Evolutionary conservation across 2,329 filamentous ascomycete genomes (phyloP).

Genomic region (Apiospora koreana): DNA sequence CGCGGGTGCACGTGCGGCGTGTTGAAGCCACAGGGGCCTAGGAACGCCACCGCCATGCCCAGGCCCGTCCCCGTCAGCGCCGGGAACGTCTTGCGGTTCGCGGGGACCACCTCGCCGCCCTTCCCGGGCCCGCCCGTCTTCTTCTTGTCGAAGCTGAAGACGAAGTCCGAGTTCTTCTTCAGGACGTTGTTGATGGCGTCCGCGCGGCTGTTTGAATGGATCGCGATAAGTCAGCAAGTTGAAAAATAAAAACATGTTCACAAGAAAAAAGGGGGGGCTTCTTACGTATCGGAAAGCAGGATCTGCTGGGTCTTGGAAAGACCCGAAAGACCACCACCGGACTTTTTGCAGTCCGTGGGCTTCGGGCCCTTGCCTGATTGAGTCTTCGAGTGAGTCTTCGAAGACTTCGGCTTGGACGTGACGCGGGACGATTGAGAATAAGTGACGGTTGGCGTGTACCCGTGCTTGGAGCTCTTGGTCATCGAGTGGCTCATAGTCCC

Average conservation of each 20-base stretch:
- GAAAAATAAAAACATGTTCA: not conserved
- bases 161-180: slow-evolving; percentile 44
- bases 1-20: slow-evolving; percentile 58
- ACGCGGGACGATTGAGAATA: not conserved
- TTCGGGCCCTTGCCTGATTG: slow-evolving; percentile 13
- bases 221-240: slow-evolving; percentile 18
- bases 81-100: slow-evolving; percentile 59
- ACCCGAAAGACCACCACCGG: slow-evolving; percentile 16
- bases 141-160: slow-evolving; percentile 47
- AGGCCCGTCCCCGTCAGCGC: slow-evolving; percentile 53
- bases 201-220: slow-evolving; percentile 32
- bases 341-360: slow-evolving; percentile 16
- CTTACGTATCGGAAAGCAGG: slow-evolving; percentile 40
- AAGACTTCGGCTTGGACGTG: not conserved
- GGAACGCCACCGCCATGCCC: slow-evolving; percentile 52
- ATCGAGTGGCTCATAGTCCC: not conserved
- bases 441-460: not conserved
- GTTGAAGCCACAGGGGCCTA: slow-evolving; percentile 57
- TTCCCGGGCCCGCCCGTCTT: slow-evolving; percentile 34
- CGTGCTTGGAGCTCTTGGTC: not conserved
- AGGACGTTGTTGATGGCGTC: slow-evolving; percentile 46
- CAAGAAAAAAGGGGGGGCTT: not conserved
- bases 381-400: slow-evolving; percentile 4
- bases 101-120: slow-evolving; percentile 51
- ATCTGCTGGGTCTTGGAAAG: slow-evolving; percentile 40